Percentiles rank a stretch among this genome's conserved stretches.
phyloP scores from a whole-genome alignment of 805 yeast genomes.

The Saccharomyces eubayanus region DNA sequence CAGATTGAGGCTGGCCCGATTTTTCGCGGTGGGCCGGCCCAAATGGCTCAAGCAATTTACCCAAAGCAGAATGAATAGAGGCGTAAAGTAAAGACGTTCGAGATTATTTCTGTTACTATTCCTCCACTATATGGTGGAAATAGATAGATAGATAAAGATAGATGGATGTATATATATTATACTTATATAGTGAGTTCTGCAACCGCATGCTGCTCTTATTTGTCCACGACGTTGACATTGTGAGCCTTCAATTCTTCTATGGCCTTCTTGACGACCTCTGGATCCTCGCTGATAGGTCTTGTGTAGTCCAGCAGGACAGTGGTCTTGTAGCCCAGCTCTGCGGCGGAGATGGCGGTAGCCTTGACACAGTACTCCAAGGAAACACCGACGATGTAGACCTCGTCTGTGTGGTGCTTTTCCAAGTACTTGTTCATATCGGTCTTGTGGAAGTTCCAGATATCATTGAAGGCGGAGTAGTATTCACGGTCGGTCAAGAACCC shows the following conservation, averaged over 20 bases:
- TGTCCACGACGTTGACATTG: slow-evolving; percentile 7
- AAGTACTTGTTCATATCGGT: slow-evolving; percentile 56
- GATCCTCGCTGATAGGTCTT: slow-evolving; percentile 46
- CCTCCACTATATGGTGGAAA: neutral
- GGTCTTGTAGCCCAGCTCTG: slow-evolving; percentile 52
- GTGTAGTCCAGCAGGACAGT: slow-evolving; percentile 50
- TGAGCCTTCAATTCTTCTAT: slow-evolving; percentile 15
- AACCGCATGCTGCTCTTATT: neutral
- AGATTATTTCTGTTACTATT: neutral
- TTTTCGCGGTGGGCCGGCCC: neutral
- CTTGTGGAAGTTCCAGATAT: slow-evolving; percentile 61
- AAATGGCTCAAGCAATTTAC: neutral
- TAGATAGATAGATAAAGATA: too few species aligned
- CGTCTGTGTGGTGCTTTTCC: slow-evolving; percentile 38
- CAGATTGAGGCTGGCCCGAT: neutral
- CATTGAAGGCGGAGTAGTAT: slow-evolving; percentile 80
- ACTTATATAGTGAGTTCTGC: neutral
- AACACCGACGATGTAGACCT: slow-evolving; percentile 68
- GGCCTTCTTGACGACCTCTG: slow-evolving; percentile 15
- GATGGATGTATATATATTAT: neutral
- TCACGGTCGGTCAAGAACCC: slow-evolving; percentile 70
- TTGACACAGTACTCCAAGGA: slow-evolving; percentile 85
- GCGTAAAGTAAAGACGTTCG: neutral
- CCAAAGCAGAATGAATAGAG: neutral
- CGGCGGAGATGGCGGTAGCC: slow-evolving; percentile 66